phyloP scores from a whole-genome alignment of 345 rosid species.

The Laguncularia racemosa region DNA sequence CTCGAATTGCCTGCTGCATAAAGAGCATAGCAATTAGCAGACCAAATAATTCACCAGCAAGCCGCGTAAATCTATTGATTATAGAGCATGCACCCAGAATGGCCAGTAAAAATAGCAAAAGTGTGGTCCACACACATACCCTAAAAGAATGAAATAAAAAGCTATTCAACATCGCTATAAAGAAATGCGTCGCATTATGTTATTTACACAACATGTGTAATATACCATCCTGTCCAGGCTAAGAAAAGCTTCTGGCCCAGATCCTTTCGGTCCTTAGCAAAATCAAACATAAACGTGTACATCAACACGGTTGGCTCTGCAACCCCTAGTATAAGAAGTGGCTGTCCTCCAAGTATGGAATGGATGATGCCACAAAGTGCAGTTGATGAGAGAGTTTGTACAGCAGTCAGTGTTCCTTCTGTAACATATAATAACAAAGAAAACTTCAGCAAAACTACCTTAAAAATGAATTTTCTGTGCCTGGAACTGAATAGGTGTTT shows the following conservation, averaged over 20 bases:
- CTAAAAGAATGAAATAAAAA: conserved; percentile 13
- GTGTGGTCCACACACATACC: conserved; percentile 58
- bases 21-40: conserved; percentile 62
- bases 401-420: conserved; percentile 55
- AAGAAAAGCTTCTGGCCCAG: conserved; percentile 50
- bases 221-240: conserved; percentile 65
- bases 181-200: too few relatives aligned
- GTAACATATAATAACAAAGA: conserved; percentile 12
- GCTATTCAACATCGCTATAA: neutral
- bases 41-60: conserved; percentile 64
- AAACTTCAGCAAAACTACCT: conserved; percentile 4
- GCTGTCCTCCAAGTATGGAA: conserved; percentile 53
- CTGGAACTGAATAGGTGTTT: neutral
- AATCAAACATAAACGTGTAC: conserved; percentile 58
- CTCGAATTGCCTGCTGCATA: conserved; percentile 61
- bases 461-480: too few relatives aligned
- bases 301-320: conserved; percentile 63
- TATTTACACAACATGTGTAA: neutral
- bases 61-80: conserved; percentile 54
- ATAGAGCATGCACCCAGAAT: conserved; percentile 60
- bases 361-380: conserved; percentile 54
- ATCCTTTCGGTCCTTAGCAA: conserved; percentile 52
- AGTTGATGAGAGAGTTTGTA: conserved; percentile 57
- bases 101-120: conserved; percentile 47
- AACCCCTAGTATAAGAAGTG: conserved; percentile 58